Base-by-base conservation (phyloP, 148 eudicot species). In the Rhododendron mucronatum region DNA sequence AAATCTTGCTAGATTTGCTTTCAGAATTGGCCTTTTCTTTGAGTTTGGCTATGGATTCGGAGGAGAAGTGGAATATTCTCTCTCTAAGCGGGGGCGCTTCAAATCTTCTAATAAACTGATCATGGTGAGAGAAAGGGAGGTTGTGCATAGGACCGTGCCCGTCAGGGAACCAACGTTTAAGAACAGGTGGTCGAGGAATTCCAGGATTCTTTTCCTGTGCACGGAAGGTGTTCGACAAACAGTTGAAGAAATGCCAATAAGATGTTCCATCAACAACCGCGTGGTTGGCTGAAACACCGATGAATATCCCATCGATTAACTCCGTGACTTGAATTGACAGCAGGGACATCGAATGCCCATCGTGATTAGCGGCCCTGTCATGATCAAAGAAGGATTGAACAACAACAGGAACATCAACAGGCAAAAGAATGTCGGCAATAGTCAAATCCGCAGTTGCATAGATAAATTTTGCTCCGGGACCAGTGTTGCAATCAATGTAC, bases 401-500 rank as follows among this genome's bases (percentile, higher is more conserved):
- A 39, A 88, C 55, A 1, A 16, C 12, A 0, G 88, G 88, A 2
- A 88, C 90, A 55, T 88, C 37, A 7, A 16, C 51, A 0, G 90
- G 90, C 0, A 84, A 77, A 78, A 88, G 86, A 12, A 88, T 86
- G 33, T 88, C 88, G 0, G 78, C 35, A 0, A 86, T 14, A 12
- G 83, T 80, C 35, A 78, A 57, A 33, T 85, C 33, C 39, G 81
- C 26, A 0, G 73, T 33, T 18, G 88, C 88, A 35, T 89, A 85
- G 33, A 89, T 84, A 47, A 89, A 89, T 86, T 85, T 86, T 9
- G 87, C 90, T 0, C 88, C 87, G 8, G 90, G 90, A 16, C 90
- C 77, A 3, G 76, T 73, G 7, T 53, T 69, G 55, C 87, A 84
- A 65, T 89, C 74, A 37, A 89, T 59, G 26, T 48, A 80, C n/a